Conservation (phyloP, 768 basidiomycete genomes). For the Mycena galericulata region DNA sequence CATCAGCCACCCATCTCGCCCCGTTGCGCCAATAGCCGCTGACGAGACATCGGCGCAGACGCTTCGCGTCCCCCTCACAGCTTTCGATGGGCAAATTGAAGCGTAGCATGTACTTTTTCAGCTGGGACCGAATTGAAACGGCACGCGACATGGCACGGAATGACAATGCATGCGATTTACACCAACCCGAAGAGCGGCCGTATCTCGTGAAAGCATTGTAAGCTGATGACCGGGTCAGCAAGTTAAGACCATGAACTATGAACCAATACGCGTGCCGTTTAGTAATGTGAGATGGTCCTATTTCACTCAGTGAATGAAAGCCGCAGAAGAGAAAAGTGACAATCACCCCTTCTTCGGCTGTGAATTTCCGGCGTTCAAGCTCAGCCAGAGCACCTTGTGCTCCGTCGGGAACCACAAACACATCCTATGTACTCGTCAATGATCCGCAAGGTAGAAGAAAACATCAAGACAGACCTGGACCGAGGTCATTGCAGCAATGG, state of each 20-base stretch:
- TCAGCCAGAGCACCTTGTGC: slow-evolving; percentile 89
- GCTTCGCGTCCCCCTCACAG: slow-evolving; percentile 88
- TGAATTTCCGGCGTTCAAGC: slow-evolving; percentile 94
- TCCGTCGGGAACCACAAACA: slow-evolving; percentile 90
- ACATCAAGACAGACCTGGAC: slow-evolving; percentile 73
- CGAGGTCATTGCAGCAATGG: slow-evolving; percentile 95
- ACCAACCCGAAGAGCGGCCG: slow-evolving; percentile 91
- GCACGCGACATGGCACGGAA: slow-evolving; percentile 95
- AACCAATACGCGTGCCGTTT: slow-evolving; percentile 70
- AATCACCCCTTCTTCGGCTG: slow-evolving; percentile 95
- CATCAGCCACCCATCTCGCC: slow-evolving; percentile 91
- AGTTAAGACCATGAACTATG: not conserved
- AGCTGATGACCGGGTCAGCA: slow-evolving; percentile 55
- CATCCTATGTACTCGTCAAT: slow-evolving; percentile 66
- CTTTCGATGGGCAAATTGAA: slow-evolving; percentile 86
- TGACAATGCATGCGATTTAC: slow-evolving; percentile 91
- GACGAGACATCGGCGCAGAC: slow-evolving; percentile 89
- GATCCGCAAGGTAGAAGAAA: not conserved
- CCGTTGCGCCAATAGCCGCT: slow-evolving; percentile 96
- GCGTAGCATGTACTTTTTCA: slow-evolving; percentile 94
- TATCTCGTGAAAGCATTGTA: slow-evolving; percentile 94
- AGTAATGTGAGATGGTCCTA: slow-evolving; percentile 96
- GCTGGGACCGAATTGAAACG: slow-evolving; percentile 93
- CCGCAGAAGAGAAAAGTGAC: slow-evolving; percentile 1
- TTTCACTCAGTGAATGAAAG: slow-evolving; percentile 13